These are phyloP conservation scores for Kentomonas sorsogonicus DNA, from an alignment of 208 protist genomes.

Conservation along the genomic window DNA sequence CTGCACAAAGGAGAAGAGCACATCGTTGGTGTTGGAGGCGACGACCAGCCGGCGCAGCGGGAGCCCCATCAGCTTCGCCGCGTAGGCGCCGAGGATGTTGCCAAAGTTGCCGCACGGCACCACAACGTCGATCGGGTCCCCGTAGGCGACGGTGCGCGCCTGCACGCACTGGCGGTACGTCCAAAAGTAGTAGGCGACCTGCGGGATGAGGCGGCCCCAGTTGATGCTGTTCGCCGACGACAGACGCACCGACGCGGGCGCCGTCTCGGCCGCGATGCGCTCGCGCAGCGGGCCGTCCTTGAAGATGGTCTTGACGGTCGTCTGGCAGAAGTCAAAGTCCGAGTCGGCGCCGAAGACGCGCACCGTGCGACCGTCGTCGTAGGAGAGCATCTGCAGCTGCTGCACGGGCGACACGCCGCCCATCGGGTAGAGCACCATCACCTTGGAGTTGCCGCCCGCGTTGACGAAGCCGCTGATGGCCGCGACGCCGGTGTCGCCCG, in stretches of 20 bases:
- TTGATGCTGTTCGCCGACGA: constrained; percentile 98
- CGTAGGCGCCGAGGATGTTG: constrained; percentile 92
- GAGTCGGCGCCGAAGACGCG: constrained; percentile 63
- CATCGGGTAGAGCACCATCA: constrained; percentile 86
- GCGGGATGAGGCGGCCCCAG: constrained; percentile 95
- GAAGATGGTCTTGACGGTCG: constrained; percentile 89
- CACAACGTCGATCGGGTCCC: constrained; percentile 74
- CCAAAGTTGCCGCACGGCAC: constrained; percentile 97
- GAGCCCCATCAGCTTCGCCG: constrained; percentile 89
- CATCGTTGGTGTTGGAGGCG: constrained; percentile 94
- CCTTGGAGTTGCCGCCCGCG: constrained; percentile 44
- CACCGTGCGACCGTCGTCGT: constrained; percentile 63
- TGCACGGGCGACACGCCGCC: constrained; percentile 81
- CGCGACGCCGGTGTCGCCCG: constrained; percentile 83
- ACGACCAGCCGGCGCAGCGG: constrained; percentile 89
- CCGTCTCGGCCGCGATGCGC: constrained; percentile 33
- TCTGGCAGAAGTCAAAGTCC: constrained; percentile 92
- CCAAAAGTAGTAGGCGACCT: constrained; percentile 96
- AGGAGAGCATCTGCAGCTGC: constrained; percentile 82
- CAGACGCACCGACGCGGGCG: constrained; percentile 50
- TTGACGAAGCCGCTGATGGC: constrained; percentile 86
- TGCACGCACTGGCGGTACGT: constrained; percentile 86
- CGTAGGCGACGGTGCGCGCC: constrained; percentile 27
- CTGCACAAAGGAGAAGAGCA: constrained; percentile 89
- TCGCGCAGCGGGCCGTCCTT: constrained; percentile 65